Percentiles rank a stretch among this genome's conserved stretches.
These are phyloP conservation scores for Cystobasidium slooffiae DNA, from an alignment of 1,284 basidiomycete genomes.

Conservation along the genomic window DNA sequence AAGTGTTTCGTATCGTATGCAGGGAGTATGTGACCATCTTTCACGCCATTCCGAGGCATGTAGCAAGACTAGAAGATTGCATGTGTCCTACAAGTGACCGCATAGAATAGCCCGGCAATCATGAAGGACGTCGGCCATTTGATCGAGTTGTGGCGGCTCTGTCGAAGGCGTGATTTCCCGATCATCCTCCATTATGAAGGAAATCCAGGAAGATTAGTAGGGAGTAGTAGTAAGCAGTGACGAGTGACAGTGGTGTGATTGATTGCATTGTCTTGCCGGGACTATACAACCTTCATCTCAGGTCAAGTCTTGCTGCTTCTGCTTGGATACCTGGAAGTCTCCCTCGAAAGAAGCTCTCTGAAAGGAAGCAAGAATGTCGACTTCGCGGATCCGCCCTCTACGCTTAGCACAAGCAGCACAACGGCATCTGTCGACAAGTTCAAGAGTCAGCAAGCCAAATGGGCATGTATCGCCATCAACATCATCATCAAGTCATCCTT, in stretches of 20 bases:
- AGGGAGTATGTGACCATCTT: conserved; percentile 27
- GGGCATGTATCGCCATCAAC: neutral
- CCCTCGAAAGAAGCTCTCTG: neutral
- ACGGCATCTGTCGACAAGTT: neutral
- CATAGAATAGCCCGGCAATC: too few species aligned
- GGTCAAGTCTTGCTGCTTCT: neutral
- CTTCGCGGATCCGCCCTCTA: neutral
- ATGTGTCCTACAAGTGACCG: neutral
- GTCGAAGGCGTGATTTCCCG: conserved; percentile 15
- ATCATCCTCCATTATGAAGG: conserved; percentile 3
- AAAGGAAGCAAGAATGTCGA: conserved; percentile 7
- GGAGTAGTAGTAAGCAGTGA: neutral
- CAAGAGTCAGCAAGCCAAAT: conserved; percentile 12
- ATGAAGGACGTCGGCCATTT: too few species aligned
- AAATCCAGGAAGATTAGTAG: neutral
- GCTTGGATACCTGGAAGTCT: neutral
- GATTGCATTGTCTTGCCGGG: neutral
- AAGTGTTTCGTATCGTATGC: conserved; percentile 46
- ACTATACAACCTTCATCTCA: neutral
- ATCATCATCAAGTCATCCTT: conserved; percentile 3
- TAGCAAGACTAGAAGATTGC: conserved; percentile 9
- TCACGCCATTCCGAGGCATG: neutral
- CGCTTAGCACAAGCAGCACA: conserved; percentile 16
- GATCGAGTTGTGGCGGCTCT: neutral
- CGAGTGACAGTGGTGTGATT: neutral